Conservation (phyloP, 2,329 filamentous ascomycete genomes). For the Aquanectria penicillioides region DNA sequence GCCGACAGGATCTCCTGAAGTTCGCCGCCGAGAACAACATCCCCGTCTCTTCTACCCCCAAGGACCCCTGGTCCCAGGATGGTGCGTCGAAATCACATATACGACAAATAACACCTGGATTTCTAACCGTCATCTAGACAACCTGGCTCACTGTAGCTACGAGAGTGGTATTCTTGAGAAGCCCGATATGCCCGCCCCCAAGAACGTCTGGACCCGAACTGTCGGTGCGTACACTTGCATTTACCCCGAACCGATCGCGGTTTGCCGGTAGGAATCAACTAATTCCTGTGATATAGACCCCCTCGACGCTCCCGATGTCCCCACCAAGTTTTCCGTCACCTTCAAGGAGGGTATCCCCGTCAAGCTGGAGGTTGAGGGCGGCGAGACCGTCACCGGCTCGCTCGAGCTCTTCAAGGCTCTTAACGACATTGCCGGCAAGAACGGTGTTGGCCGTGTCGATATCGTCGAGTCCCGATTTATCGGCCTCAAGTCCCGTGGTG, state of each 20-base stretch:
- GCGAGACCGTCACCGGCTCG: constrained; percentile 68
- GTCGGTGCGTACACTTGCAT: too few relatives aligned
- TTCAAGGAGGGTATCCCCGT: constrained; percentile 75
- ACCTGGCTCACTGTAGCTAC: constrained; percentile 80
- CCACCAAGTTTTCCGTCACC: constrained; percentile 71
- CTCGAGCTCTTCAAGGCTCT: constrained; percentile 72
- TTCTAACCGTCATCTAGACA: constrained; percentile 54
- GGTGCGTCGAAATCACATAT: too few relatives aligned
- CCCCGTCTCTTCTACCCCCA: constrained; percentile 77
- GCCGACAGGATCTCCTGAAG: constrained; percentile 77
- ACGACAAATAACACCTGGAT: too few relatives aligned
- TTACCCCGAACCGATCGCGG: too few relatives aligned
- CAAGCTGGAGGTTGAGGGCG: constrained; percentile 67
- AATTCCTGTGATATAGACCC: constrained; percentile 57
- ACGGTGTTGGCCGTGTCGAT: constrained; percentile 75
- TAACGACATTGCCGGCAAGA: constrained; percentile 70
- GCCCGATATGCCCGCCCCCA: constrained; percentile 66
- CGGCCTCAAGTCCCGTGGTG: constrained; percentile 60
- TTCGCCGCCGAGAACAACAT: constrained; percentile 75
- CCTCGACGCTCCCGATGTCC: constrained; percentile 70
- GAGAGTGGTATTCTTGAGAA: constrained; percentile 79
- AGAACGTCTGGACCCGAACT: constrained; percentile 78
- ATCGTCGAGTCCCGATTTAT: constrained; percentile 58
- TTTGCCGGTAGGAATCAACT: background rate
- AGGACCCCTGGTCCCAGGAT: constrained; percentile 72